These are phyloP conservation scores for Didymella arachidicola DNA, from an alignment of 2,329 filamentous ascomycete species.

Conservation along the genomic window DNA sequence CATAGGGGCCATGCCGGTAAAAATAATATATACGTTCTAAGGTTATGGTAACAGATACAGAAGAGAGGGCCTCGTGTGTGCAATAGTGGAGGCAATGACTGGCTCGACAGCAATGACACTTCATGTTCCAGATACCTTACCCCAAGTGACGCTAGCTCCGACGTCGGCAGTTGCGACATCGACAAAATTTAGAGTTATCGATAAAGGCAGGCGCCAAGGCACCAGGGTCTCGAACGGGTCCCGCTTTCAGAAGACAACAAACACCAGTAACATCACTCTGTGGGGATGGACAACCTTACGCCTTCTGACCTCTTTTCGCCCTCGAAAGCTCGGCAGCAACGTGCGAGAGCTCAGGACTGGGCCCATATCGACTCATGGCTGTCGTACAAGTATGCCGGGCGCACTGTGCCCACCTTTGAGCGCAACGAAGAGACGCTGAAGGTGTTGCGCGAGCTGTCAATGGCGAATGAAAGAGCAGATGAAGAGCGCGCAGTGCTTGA, in stretches of 20 bases:
- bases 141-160: constrained; percentile 34
- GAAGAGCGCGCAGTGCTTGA: constrained; percentile 69
- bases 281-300: constrained; percentile 45
- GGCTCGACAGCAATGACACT: constrained; percentile 15
- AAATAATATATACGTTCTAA: constrained; percentile 8
- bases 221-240: constrained; percentile 9
- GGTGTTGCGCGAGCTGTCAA: constrained; percentile 74
- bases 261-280: constrained; percentile 8
- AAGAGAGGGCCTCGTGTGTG: constrained; percentile 8
- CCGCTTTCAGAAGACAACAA: constrained; percentile 14
- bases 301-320: constrained; percentile 64
- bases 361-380: constrained; percentile 87
- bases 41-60: constrained; percentile 12
- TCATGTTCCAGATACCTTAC: constrained; percentile 14
- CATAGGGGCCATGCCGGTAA: constrained; percentile 36
- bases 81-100: constrained; percentile 18
- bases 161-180: constrained; percentile 40
- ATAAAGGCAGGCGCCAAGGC: constrained; percentile 27
- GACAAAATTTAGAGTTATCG: constrained; percentile 44
- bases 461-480: constrained; percentile 78
- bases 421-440: constrained; percentile 84
- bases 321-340: constrained; percentile 74
- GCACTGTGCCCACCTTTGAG: constrained; percentile 77
- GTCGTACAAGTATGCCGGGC: constrained; percentile 68
- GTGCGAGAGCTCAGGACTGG: constrained; percentile 89